Conservation (phyloP, 2,329 filamentous ascomycete genomes). For the Corynespora cassiicola region DNA sequence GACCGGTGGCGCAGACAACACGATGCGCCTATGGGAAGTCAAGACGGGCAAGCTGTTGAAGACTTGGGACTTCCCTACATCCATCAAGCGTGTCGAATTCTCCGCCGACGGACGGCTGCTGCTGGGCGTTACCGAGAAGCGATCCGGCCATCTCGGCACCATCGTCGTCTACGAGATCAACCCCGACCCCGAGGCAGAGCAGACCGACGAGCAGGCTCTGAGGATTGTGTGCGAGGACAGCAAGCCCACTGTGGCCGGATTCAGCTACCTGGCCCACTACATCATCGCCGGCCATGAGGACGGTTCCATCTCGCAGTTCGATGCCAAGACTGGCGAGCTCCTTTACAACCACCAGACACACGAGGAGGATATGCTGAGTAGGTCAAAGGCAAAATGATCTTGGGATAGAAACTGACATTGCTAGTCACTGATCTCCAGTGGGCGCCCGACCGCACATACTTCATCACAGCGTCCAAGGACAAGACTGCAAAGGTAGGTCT, state of each 20-base stretch:
- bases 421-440: constrained; percentile 94
- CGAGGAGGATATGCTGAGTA: constrained; percentile 84
- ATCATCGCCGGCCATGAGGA: constrained; percentile 99
- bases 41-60: constrained; percentile 92
- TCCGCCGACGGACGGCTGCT: constrained; percentile 90
- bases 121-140: constrained; percentile 96
- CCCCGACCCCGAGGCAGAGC: constrained; percentile 80
- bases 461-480: constrained; percentile 98
- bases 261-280: constrained; percentile 92
- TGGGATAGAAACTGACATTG: constrained; percentile 65
- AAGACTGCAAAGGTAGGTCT: constrained; percentile 83
- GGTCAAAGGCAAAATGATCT: not conserved
- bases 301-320: constrained; percentile 87
- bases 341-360: constrained; percentile 81
- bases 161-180: constrained; percentile 93
- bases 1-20: constrained; percentile 97
- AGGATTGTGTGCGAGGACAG: constrained; percentile 89
- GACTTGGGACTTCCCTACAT: constrained; percentile 96
- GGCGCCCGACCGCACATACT: constrained; percentile 92
- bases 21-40: constrained; percentile 95
- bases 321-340: constrained; percentile 88
- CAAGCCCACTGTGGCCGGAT: constrained; percentile 97
- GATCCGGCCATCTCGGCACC: constrained; percentile 93
- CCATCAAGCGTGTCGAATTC: constrained; percentile 98
- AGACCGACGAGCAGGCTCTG: constrained; percentile 81